Conservation (phyloP, 73 alveolate species). For the Tetrahymena borealis region DNA sequence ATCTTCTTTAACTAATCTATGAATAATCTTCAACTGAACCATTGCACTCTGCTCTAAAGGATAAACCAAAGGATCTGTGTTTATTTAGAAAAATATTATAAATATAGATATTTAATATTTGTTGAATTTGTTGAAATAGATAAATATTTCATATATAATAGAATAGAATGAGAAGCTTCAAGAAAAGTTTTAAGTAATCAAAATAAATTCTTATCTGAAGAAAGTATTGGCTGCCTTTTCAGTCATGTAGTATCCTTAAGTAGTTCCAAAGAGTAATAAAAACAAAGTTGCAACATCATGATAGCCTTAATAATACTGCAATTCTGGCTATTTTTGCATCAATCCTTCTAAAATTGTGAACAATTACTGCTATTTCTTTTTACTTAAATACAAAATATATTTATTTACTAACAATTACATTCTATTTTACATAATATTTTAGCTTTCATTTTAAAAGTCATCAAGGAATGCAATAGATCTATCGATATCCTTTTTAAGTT, state of each 20-base stretch:
- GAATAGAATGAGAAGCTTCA: background rate
- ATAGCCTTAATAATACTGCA: background rate
- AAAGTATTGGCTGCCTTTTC: background rate
- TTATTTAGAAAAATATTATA: background rate
- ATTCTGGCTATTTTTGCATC: background rate
- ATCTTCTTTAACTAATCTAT: background rate
- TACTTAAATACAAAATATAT: background rate
- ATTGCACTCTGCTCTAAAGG: background rate
- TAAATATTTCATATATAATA: background rate
- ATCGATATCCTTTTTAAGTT: background rate
- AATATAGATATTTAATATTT: background rate
- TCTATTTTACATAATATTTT: background rate
- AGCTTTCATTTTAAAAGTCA: background rate
- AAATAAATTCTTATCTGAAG: background rate
- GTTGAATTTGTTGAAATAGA: background rate
- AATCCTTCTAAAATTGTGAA: background rate
- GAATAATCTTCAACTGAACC: background rate
- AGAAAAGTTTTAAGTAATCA: background rate
- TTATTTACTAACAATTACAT: background rate
- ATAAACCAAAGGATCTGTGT: background rate
- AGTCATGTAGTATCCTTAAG: background rate
- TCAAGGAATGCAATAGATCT: background rate
- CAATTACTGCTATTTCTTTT: background rate
- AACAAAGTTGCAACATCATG: background rate
- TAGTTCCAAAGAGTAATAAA: background rate